Base-by-base conservation (phyloP, 352 stramenopile species). In the Globisporangium canariense region DNA sequence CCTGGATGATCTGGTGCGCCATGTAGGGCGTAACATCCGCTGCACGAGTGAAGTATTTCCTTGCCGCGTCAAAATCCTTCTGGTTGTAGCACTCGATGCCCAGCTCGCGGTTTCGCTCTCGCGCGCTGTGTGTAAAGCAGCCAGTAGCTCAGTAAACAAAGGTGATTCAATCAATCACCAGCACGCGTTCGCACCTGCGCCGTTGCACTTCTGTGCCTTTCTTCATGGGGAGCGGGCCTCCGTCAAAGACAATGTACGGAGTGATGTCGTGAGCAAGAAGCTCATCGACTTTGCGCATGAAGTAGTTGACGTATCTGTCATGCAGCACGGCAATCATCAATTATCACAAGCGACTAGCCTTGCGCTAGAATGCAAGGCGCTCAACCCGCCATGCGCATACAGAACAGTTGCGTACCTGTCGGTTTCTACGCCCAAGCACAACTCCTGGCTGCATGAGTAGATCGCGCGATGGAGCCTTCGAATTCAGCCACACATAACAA, bases 221-320 rank as follows among this genome's bases (percentile, higher is more conserved):
- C 69, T 93, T 93, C 78, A 90, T 91, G 1, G 84, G 84, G 28
- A 93, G 62, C 5, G 75, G 72, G 3, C 82, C 84, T 65, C 84
- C 84, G 50, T 93, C 84, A 58, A 93, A 90, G 22, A 93, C 84
- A 56, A 93, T 79, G 65, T 93, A 93, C 61, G 84, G 84, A 54
- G 58, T 83, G 54, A 93, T 74, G 36, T 76, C 73, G 40, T 89
- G 47, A 77, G 77, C 16, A 81, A 91, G 61, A 28, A 79, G 41
- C 6, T 22, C 59, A 28, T 72, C 64, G 43, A 91, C 71, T 10
- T 76, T 74, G 40, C 88, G 80, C 66, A 90, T 87, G 54, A 91
- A 93, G 49, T 93, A 93, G 38, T 64, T 78, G 64, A 93, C 66
- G 69, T 93, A 93, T 76, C 83, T 93, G 57, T 63, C 32, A 4